Conservation (phyloP, 495 filamentous ascomycete species). For the Ramalina intermedia region DNA sequence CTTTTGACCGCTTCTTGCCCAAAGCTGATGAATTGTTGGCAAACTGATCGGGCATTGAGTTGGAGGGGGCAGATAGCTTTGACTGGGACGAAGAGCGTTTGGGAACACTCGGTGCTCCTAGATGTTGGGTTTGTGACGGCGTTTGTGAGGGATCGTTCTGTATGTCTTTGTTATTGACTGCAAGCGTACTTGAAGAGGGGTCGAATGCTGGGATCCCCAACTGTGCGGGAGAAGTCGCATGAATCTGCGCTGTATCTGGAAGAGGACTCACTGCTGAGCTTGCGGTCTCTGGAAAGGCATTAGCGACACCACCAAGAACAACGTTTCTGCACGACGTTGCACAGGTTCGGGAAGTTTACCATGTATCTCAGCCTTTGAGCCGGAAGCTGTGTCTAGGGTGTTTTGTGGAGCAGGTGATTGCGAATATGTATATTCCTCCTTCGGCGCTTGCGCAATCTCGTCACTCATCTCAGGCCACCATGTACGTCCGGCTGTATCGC, state of each 20-base stretch:
- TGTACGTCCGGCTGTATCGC: background rate
- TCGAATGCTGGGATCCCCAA: background rate
- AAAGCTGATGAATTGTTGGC: constrained; percentile 46
- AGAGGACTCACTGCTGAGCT: constrained; percentile 3
- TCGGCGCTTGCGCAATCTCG: constrained; percentile 26
- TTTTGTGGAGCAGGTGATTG: constrained; percentile 12
- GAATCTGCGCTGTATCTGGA: background rate
- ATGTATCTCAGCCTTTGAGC: constrained; percentile 3
- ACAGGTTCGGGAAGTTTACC: background rate
- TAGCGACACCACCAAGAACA: background rate
- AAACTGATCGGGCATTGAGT: constrained; percentile 50
- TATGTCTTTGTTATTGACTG: background rate
- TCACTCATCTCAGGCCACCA: constrained; percentile 33
- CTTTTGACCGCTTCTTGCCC: constrained; percentile 46
- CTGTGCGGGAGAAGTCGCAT: background rate
- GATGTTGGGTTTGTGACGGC: background rate
- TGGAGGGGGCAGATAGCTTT: constrained; percentile 41
- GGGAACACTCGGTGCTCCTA: constrained; percentile 32
- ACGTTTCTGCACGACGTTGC: background rate
- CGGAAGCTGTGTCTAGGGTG: constrained; percentile 5
- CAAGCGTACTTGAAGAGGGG: background rate
- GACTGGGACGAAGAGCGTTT: constrained; percentile 54
- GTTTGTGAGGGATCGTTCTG: background rate
- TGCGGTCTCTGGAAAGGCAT: constrained; percentile 4
- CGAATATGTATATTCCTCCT: constrained; percentile 16